Evolutionary conservation across 148 eudicot species (phyloP), one percentile per base, ranked within the genome.

Genomic region (Suaeda aralocaspica): DNA sequence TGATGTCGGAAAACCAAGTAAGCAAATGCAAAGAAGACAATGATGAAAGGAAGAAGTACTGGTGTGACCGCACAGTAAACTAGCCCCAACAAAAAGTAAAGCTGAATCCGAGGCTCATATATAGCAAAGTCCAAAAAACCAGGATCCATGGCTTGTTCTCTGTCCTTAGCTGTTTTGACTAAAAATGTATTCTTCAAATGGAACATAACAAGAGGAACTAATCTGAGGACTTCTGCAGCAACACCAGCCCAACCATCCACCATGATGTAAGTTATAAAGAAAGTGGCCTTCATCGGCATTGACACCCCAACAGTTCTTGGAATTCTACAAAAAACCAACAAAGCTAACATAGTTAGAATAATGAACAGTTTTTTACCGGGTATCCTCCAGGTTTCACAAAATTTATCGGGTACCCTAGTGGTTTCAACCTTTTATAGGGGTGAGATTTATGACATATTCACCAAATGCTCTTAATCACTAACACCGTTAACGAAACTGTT

Each of bases 231-330:
- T 73, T 87, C 91, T 48, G 82, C 83, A 42, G 91, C 91, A 73
- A 87, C 74, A 59, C 87, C 82, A 46, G 91, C 83, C 91, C 91
- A 87, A 49, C 91, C 91, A 71, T 87, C 91, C 53, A 84, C 83
- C 91, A 87, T 87, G 50, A 87, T 53, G 46, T 82, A 87, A 41
- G 91, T 84, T 34, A 87, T 87, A 74, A 87, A 87, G 72, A 87
- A 87, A 1, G 88, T 87, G 33, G 91, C 91, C 69, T 84, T 87
- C 88, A 87, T 76, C 50, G 88, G 91, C 68, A 87, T 87, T 16
- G 91, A 81, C 41, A 71, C 85, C 62, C 91, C 91, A 68, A 87
- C 33, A 7, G 88, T 87, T 77, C 16, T 83, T 2, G 91, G 91
- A 68, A 84, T 84, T 51, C 91, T 87, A 76, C 60, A 81, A 42